Percentiles rank a stretch among this genome's conserved stretches.
Evolutionary conservation across 352 stramenopile genomes (phyloP).

Genomic region (Hyaloperonospora brassicae): DNA sequence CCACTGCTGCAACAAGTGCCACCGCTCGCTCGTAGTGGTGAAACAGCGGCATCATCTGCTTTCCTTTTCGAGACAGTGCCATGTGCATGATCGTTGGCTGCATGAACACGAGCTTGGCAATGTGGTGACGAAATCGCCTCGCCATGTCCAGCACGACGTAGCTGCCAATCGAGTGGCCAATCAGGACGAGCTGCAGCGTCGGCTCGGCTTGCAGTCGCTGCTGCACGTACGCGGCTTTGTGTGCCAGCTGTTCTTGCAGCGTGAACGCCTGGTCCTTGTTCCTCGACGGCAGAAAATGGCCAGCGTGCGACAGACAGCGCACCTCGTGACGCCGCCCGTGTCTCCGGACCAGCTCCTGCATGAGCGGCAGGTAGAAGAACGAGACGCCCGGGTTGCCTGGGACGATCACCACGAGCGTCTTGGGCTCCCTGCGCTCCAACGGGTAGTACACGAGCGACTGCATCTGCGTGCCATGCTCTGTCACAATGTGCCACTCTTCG

Average conservation of each 20-base stretch:
- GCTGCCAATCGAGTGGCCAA: conserved; percentile 61
- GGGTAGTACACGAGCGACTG: conserved; percentile 46
- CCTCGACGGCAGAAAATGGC: conserved; percentile 62
- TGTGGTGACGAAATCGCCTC: conserved; percentile 38
- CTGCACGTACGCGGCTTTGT: conserved; percentile 45
- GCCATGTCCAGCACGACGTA: conserved; percentile 51
- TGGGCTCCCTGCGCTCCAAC: conserved; percentile 12
- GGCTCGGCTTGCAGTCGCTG: conserved; percentile 40
- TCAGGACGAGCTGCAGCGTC: conserved; percentile 37
- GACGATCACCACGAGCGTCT: conserved; percentile 51
- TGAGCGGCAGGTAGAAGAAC: conserved; percentile 59
- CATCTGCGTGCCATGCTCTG: conserved; percentile 28
- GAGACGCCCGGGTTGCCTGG: conserved; percentile 59
- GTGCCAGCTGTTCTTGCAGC: conserved; percentile 48
- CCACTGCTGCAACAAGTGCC: conserved; percentile 31
- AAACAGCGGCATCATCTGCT: conserved; percentile 45
- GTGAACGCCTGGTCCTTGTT: conserved; percentile 44
- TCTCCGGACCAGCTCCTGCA: conserved; percentile 39
- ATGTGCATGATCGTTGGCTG: conserved; percentile 68
- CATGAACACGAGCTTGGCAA: conserved; percentile 60
- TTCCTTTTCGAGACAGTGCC: conserved; percentile 34
- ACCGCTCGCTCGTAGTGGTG: conserved; percentile 26
- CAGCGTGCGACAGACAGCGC: conserved; percentile 46
- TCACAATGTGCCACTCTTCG: conserved; percentile 48
- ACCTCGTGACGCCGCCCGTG: conserved; percentile 40